These are phyloP conservation scores for Wallacemonas rigidus DNA, from an alignment of 208 protist genomes.

Conservation along the genomic window DNA sequence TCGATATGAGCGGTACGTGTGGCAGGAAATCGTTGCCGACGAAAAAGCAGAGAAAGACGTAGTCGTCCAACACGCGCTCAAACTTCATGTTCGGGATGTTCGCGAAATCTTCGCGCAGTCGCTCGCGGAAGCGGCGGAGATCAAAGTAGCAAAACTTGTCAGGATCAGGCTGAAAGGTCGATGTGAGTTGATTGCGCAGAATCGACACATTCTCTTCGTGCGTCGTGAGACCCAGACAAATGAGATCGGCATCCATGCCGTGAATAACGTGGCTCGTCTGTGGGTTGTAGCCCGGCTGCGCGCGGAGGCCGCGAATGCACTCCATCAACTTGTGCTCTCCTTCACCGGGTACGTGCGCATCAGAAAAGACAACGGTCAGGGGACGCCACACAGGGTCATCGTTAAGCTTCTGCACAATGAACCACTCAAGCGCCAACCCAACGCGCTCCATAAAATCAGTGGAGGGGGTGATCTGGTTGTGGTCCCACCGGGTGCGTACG, in stretches of 20 bases:
- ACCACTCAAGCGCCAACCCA: slow-evolving; percentile 90
- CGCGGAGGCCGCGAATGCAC: slow-evolving; percentile 89
- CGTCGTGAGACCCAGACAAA: slow-evolving; percentile 98
- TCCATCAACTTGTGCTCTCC: slow-evolving; percentile 97
- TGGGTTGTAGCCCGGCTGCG: slow-evolving; percentile 95
- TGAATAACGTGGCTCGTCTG: slow-evolving; percentile 98
- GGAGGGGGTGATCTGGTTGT: slow-evolving; percentile 99
- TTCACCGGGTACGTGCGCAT: slow-evolving; percentile 97
- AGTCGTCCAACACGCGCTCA: slow-evolving; percentile 98
- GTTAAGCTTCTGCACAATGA: slow-evolving; percentile 94
- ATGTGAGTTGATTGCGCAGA: slow-evolving; percentile 96
- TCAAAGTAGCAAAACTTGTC: slow-evolving; percentile 90
- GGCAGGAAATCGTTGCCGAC: slow-evolving; percentile 99
- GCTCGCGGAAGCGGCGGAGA: slow-evolving; percentile 69
- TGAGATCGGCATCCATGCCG: slow-evolving; percentile 99
- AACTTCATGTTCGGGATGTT: slow-evolving; percentile 88
- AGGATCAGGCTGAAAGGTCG: slow-evolving; percentile 79
- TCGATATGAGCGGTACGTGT: slow-evolving; percentile 97
- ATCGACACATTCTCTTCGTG: slow-evolving; percentile 99
- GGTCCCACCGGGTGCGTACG: slow-evolving; percentile 93
- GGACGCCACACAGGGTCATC: slow-evolving; percentile 93
- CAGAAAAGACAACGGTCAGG: slow-evolving; percentile 96
- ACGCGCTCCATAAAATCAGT: slow-evolving; percentile 99
- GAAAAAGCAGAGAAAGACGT: slow-evolving; percentile 99
- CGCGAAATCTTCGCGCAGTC: slow-evolving; percentile 81